Evolutionary conservation across 768 basidiomycete species (phyloP), one percentile per base, ranked within the genome.

Genomic region (Tricholoma terreum): DNA sequence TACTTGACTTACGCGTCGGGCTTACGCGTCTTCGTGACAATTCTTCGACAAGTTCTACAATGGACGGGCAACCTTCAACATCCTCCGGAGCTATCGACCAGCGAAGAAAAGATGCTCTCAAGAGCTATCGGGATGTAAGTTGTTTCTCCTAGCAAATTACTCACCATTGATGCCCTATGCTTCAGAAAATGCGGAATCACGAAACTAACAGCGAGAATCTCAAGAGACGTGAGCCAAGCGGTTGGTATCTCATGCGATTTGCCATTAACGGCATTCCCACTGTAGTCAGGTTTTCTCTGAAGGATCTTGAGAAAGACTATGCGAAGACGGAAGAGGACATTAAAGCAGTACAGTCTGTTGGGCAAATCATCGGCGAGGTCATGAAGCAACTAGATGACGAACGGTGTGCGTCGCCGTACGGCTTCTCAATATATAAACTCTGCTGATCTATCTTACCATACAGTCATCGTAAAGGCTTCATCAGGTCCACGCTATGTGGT

Each of bases 341-440:
- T 75, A 98, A 98, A 75, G 97, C 97, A 42, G 88, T 99, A 14
- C 97, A 99, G 70, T 95, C 92, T 7, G 97, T 98, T 12, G 97
- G 97, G 30, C 97, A 99, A 76, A 98, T 99, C 62, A 96, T 99
- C 55, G 97, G 94, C 60, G 97, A 99, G 75, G 93, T 99, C 56
- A 89, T 98, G 86, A 98, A 98, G 74, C 95, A 99, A 71, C 77
- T 99, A 9, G 97, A 98, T 66, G 94, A 97, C 60, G 96, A 98
- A 73, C 82, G 97, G 73, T 98, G 96, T 96, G 67, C 66, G 92
- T 80, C 2, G 43, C 17, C 45, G 14, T 54, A 1, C 11, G 24
- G 15, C 51, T 19, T 30, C 15, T 6, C 42, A n/a, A 14, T 10
- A 14, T 40, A 19, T 17, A 17, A 36, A 2, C 15, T n/a, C n/a